Base-by-base conservation (phyloP, 306 rosid species). In the Cicer pinnatifidum region DNA sequence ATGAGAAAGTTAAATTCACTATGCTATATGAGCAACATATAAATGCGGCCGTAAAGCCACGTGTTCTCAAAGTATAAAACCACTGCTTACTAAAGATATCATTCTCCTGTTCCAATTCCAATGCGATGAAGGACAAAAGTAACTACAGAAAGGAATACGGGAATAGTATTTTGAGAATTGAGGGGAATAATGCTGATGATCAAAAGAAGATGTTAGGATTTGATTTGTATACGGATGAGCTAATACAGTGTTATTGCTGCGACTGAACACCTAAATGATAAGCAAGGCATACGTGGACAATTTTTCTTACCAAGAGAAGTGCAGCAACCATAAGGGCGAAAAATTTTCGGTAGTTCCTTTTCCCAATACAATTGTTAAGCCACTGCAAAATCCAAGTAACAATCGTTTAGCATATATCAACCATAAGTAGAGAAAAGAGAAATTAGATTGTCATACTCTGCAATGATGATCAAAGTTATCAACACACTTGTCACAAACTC, bases 401-500 rank as follows among this genome's bases (percentile, higher is more conserved):
- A 23, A 5, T 8, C 15, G 17, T 73, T 81, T 69, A 84, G 70
- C 61, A 81, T 71, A 74, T 41, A 76, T 38, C 46, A 61, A 65
- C 7, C 12, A 66, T 40, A 65, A 45, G 54, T 41, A 73, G 66
- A 66, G 44, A 28, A 65, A 51, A 43, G 70, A 69, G 47, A 81
- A 74, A 15, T 45, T 45, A 61, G 47, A 80, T 4, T 15, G 6
- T 39, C 80, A 48, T 94, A 94, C 99, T 85, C 97, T 81, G 97
- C 99, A 94, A 75, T 94, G 99, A 88, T 94, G 99, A 85, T 94
- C 99, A 76, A 94, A 94, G 44, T 78, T 77, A 75, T 94, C 96
- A 40, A 94, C 97, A 57, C 99, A 94, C 80, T 94, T 94, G 79
- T 94, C 99, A 73, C 99, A 94, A 78, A 94, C 96, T 81, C 99